A percentile compares a stretch with the other conserved stretches of the same genome.
These are phyloP conservation scores for Pythium sukuiense DNA, from an alignment of 352 stramenopile genomes.

Conservation along the genomic window DNA sequence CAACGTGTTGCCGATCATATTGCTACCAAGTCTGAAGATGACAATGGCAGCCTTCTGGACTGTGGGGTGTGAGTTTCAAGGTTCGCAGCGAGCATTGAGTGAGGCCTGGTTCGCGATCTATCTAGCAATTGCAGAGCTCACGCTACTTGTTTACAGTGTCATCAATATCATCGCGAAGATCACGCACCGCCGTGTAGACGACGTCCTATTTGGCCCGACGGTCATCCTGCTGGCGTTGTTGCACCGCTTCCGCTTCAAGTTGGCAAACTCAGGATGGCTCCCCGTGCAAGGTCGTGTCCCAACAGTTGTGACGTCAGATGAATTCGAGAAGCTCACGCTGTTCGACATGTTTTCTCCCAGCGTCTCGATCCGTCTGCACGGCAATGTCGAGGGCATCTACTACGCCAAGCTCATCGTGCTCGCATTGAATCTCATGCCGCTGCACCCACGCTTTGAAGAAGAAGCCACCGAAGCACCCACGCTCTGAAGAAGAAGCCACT, in stretches of 20 bases:
- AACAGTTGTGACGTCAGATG: constrained; percentile 28
- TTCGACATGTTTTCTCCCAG: constrained; percentile 27
- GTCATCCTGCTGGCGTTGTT: constrained; percentile 26
- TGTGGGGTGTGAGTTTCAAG: constrained; percentile 37
- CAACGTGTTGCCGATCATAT: constrained; percentile 23
- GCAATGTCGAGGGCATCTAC: constrained; percentile 27
- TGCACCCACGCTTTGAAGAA: neutral
- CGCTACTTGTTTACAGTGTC: constrained; percentile 35
- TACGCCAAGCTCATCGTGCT: constrained; percentile 34
- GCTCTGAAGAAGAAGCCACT: too few relatives aligned
- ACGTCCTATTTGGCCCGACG: constrained; percentile 34
- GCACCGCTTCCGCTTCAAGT: constrained; percentile 25
- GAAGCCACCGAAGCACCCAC: too few relatives aligned
- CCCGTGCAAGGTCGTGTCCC: constrained; percentile 28
- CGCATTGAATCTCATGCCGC: constrained; percentile 29
- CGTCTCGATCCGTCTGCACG: constrained; percentile 33
- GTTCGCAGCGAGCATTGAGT: constrained; percentile 28
- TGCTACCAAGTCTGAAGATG: constrained; percentile 29
- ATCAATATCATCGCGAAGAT: constrained; percentile 35
- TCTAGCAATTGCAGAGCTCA: constrained; percentile 29
- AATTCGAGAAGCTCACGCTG: constrained; percentile 24
- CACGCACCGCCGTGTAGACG: constrained; percentile 29
- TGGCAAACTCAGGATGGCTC: constrained; percentile 18
- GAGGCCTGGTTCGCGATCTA: constrained; percentile 44
- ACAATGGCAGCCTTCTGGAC: constrained; percentile 30